phyloP scores from a whole-genome alignment of 1,139 yeast species.

The Pichia sp. region DNA sequence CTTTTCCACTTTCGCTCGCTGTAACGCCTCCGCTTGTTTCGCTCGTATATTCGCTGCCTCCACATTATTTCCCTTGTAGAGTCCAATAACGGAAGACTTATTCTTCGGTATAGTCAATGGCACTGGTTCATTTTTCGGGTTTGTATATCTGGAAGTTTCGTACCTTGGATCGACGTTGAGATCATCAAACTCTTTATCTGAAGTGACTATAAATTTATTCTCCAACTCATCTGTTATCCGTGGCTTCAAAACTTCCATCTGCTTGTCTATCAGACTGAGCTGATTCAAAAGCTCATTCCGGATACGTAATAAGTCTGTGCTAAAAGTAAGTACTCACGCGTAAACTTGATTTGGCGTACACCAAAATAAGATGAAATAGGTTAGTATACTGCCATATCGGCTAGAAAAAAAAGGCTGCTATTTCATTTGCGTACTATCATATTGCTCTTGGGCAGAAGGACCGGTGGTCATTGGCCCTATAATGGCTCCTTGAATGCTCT shows the following conservation, averaged over 20 bases:
- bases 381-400: no score
- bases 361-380: no score
- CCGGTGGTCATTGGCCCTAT: no score
- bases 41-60: neutral
- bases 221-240: constrained; percentile 2
- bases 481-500: no score
- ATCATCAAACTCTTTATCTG: constrained; percentile 58
- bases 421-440: no score
- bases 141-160: constrained; percentile 1
- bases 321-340: no score
- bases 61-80: constrained; percentile 7
- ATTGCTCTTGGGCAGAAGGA: no score
- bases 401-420: no score
- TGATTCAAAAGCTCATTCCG: constrained; percentile 2
- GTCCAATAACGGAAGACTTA: constrained; percentile 2
- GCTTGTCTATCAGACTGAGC: constrained; percentile 2
- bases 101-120: constrained; percentile 1
- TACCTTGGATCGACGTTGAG: constrained; percentile 51
- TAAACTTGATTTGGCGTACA: no score
- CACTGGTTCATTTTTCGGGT: neutral
- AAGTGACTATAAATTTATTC: constrained; percentile 5
- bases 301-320: constrained; percentile 1
- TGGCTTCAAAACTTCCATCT: constrained; percentile 1
- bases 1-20: constrained; percentile 2
- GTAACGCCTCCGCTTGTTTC: constrained; percentile 6